phyloP scores from a whole-genome alignment of 2,329 filamentous ascomycete species.

The Fusarium sterilihyphosum region DNA sequence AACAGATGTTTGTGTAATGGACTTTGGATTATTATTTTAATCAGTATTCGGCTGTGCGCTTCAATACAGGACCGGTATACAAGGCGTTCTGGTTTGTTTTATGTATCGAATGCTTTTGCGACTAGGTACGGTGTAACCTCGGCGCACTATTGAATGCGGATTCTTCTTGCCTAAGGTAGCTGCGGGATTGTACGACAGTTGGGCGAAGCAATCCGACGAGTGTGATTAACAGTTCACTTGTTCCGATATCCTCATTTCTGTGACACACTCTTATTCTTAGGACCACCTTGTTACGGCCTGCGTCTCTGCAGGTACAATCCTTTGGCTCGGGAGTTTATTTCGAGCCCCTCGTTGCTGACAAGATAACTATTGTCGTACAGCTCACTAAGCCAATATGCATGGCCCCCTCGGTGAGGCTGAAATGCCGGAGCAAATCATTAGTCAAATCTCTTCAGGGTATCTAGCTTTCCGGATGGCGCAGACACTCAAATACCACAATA shows the following conservation, averaged over 20 bases:
- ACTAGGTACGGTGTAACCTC: not conserved
- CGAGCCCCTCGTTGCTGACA: not conserved
- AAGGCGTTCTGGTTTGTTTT: slow-evolving; percentile 41
- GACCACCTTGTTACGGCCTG: not conserved
- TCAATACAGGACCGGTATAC: slow-evolving; percentile 41
- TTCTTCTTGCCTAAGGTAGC: not conserved
- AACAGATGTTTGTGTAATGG: slow-evolving; percentile 19
- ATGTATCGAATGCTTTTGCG: slow-evolving; percentile 13
- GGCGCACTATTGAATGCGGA: not conserved
- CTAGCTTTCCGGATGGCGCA: slow-evolving; percentile 6
- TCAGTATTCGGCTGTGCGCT: slow-evolving; percentile 37
- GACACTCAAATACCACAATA: not conserved
- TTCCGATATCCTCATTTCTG: not conserved
- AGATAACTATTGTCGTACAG: not conserved
- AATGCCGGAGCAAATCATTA: not conserved
- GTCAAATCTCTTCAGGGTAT: slow-evolving; percentile 11
- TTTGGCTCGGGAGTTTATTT: not conserved
- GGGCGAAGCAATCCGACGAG: slow-evolving; percentile 12
- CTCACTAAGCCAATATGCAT: not conserved
- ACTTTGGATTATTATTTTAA: slow-evolving; percentile 38
- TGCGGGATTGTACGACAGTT: not conserved
- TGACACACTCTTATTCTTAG: not conserved
- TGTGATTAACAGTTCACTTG: not conserved
- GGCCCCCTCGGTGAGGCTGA: not conserved
- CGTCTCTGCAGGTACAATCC: not conserved